Evolutionary conservation across 73 alveolate genomes (phyloP), one percentile per base, ranked within the genome.

Genomic region (Paramecium pentaurelia): DNA sequence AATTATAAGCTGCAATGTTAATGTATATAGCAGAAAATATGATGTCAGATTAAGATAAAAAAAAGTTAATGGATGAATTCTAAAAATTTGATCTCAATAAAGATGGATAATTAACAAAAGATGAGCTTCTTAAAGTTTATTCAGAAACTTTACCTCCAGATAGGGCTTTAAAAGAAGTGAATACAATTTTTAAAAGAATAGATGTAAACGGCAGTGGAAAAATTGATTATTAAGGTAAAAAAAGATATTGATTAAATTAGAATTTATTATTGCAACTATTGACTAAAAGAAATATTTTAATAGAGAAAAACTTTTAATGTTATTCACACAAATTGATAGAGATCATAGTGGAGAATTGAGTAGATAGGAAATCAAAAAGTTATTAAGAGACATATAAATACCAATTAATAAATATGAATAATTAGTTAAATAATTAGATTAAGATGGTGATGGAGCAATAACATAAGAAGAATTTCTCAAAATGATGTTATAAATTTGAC

Each of bases 271-370:
- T 8, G 94, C 94, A 30, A 87, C 86, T 0, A 37, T 87, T 38
- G 93, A 87, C 25, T 47, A 64, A 86, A 87, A 87, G 44, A 87
- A 87, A 37, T 34, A 47, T 11, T 34, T 87, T 34, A 85, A 64
- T 85, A 86, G 18, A 32, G 93, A 86, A 25, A 60, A 34, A 8
- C 34, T 87, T 3, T 8, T 11, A 11, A 10, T 36, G 44, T 27
- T 85, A 3, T 87, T 87, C 36, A 7, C 36, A 6, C n/a, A 30
- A 32, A 20, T 87, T 36, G 93, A 87, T 64, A 68, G 64, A 30
- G 94, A 87, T 85, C 77, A 87, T 47, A 47, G 86, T 85, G 94
- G 94, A 22, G 20, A 59, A 12, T 60, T 87, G n/a, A 22, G 40
- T 22, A 32, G 16, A 37, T 7, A 10, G 4, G 94, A 87, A 71